Percentiles rank a stretch among this genome's conserved stretches.
phyloP scores from a whole-genome alignment of 164 flowering plant species.

The Taxillus chinensis region DNA sequence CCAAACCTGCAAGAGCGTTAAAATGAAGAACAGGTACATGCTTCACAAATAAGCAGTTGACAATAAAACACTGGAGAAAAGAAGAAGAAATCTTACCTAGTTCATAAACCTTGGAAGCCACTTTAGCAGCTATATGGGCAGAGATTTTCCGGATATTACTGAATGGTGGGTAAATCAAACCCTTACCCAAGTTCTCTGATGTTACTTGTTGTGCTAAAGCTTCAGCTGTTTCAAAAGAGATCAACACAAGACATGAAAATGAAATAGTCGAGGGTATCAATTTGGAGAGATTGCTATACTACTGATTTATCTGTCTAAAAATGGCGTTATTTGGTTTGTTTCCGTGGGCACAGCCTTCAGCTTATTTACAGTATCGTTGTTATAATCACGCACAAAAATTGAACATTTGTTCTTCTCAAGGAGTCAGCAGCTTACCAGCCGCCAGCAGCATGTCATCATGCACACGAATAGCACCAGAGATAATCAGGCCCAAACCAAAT shows the following conservation, averaged over 20 bases:
- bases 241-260: background rate
- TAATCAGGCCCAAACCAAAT: constrained; percentile 83
- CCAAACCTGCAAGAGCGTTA: constrained; percentile 42
- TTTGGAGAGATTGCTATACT: background rate
- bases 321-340: too few relatives aligned
- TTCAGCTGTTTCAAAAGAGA: constrained; percentile 46
- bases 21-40: background rate
- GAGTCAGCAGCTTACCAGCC: constrained; percentile 53
- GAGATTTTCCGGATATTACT: constrained; percentile 79
- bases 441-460: constrained; percentile 95
- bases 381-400: background rate
- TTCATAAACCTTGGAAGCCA: constrained; percentile 90
- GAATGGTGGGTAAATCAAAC: constrained; percentile 77
- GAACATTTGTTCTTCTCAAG: background rate
- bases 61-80: background rate
- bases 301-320: background rate
- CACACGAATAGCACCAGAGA: constrained; percentile 90
- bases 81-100: constrained; percentile 45
- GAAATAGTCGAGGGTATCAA: background rate
- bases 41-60: background rate
- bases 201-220: constrained; percentile 76
- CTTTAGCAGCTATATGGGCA: constrained; percentile 84
- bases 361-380: too few relatives aligned
- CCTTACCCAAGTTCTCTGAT: constrained; percentile 58
- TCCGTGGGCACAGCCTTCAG: too few relatives aligned